phyloP scores from a whole-genome alignment of 2,329 filamentous ascomycete species.

The Ceratocystis alfenasii region DNA sequence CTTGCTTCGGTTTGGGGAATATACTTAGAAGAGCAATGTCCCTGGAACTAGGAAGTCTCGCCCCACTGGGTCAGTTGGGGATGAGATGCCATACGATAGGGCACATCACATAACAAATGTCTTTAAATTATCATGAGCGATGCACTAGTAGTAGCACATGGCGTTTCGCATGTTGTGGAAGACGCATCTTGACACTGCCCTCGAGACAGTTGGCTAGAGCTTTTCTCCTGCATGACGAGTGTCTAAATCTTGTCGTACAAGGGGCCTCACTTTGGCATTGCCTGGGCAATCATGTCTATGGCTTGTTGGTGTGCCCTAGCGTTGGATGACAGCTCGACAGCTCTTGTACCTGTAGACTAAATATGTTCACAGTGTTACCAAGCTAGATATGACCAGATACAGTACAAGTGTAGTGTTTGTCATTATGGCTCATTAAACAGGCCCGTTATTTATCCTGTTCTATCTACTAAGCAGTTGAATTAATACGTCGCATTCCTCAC shows the following conservation, averaged over 20 bases:
- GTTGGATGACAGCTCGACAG: not conserved
- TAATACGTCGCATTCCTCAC: not conserved
- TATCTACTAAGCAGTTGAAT: not conserved
- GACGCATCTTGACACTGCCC: not conserved
- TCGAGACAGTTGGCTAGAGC: not conserved
- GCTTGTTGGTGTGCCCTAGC: not conserved
- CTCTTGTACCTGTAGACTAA: not conserved
- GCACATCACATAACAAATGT: conserved; percentile 17
- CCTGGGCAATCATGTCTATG: not conserved
- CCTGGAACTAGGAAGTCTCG: conserved; percentile 23
- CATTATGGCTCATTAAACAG: not conserved
- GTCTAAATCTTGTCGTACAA: not conserved
- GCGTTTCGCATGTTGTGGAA: not conserved
- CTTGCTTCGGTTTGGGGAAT: conserved; percentile 19
- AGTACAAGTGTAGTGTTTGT: too few relatives aligned
- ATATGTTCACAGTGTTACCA: not conserved
- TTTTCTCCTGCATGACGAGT: not conserved
- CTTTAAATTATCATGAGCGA: not conserved
- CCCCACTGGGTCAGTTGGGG: conserved; percentile 21
- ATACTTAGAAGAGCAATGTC: conserved; percentile 23
- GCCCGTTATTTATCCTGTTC: not conserved
- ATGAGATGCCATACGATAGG: conserved; percentile 23
- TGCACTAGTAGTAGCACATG: not conserved
- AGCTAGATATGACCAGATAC: not conserved
- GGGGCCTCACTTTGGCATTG: not conserved